Evolutionary conservation across 2,329 filamentous ascomycete species (phyloP).

Genomic region (Aurifilum marmelostoma): DNA sequence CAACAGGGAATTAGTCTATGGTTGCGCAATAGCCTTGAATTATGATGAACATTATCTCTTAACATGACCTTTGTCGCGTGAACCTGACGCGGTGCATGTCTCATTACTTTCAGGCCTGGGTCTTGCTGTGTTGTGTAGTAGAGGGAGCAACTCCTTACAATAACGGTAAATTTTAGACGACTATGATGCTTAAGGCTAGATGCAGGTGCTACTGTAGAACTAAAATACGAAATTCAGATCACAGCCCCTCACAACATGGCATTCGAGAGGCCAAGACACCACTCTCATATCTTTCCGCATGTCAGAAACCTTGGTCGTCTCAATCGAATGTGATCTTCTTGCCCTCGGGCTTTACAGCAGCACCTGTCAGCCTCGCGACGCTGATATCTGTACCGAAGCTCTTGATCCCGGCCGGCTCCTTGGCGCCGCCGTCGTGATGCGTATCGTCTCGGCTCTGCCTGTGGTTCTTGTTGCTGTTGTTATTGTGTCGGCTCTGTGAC

Average conservation of each 20-base stretch:
- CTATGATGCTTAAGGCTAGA: not conserved
- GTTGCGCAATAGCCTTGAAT: slow-evolving; percentile 10
- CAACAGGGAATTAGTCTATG: slow-evolving; percentile 14
- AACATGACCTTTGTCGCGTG: not conserved
- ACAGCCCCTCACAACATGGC: not conserved
- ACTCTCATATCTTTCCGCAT: not conserved
- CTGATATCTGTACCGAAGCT: slow-evolving; percentile 51
- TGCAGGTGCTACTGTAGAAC: not conserved
- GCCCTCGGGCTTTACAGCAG: slow-evolving; percentile 76
- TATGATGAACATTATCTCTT: not conserved
- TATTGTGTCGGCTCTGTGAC: slow-evolving; percentile 7
- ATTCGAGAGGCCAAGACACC: not conserved
- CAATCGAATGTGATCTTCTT: slow-evolving; percentile 83
- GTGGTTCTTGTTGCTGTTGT: slow-evolving; percentile 10
- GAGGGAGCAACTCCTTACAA: not conserved
- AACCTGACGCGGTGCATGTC: not conserved
- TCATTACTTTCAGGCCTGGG: not conserved
- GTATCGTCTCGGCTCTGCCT: not conserved
- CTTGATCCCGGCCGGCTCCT: slow-evolving; percentile 31
- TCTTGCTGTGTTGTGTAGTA: not conserved
- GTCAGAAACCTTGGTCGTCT: not conserved
- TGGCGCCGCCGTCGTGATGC: slow-evolving; percentile 24
- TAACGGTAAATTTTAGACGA: no score
- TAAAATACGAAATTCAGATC: not conserved
- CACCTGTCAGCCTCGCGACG: slow-evolving; percentile 71